Base-by-base conservation (phyloP, 345 rosid species). In the Salix purpurea region DNA sequence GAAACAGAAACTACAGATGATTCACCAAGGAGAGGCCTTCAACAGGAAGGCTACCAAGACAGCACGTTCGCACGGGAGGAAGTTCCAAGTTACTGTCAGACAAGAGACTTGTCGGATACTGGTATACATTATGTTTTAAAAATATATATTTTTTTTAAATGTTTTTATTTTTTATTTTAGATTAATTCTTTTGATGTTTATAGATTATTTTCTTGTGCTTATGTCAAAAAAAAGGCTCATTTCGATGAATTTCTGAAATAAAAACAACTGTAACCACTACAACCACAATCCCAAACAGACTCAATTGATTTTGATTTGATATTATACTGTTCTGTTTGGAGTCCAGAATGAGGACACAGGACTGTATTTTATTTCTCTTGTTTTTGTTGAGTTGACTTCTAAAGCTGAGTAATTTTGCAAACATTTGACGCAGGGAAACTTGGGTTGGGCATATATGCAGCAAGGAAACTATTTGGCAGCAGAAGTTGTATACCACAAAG, bases 391-490 rank as follows among this genome's bases (percentile, higher is more conserved):
- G 44, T 40, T 40, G 3, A 9, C 44, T n/a, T 19, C 7, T 32
- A 32, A 8, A 11, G 2, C 24, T 28, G 37, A 65, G 42, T 71
- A 23, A 65, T 24, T 24, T 48, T 36, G 6, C 26, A 6, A 28
- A 36, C 62, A 36, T 67, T 34, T n/a, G 13, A 32, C 21, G 21
- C 82, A 96, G 98, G 99, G 98, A n/a, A 96, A 96, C 80, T 80
- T 96, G 86, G 99, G 98, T 19, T 96, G 99, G 99, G 99, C 97
- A 14, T 92, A 96, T 80, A 94, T 94, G 97, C 97, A 92, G 77
- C 89, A 91, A 78, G 82, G 89, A 50, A 96, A 90, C 86, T 92
- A 80, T 87, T 69, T 87, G 69, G 89, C 90, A 1, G 99, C 99
- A 1, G 98, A 96, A 83, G 97, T 83, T 1, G 96, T 93, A 8